A percentile compares a stretch with the other conserved stretches of the same genome.
Conservation (phyloP, 2,329 filamentous ascomycete species). For the Pseudogymnoascus sp. region DNA sequence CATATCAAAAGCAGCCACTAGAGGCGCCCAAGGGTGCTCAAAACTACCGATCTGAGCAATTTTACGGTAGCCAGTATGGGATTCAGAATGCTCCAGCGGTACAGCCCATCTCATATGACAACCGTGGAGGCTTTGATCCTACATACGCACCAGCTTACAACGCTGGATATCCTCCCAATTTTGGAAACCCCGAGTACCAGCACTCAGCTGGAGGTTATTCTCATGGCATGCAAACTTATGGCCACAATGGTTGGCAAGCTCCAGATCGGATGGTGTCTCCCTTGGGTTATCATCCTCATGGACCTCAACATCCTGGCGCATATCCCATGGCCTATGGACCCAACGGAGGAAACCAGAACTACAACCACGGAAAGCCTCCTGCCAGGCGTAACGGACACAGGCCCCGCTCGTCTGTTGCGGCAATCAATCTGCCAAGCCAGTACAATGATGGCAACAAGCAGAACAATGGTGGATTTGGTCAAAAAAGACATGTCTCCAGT, state of each 20-base stretch:
- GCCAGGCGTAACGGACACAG: neutral
- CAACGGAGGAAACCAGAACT: neutral
- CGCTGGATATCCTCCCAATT: neutral
- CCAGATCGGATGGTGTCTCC: neutral
- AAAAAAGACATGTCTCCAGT: neutral
- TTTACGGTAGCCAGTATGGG: neutral
- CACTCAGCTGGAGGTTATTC: neutral
- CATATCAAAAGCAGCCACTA: neutral
- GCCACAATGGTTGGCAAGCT: neutral
- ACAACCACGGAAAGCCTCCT: neutral
- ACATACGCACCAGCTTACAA: neutral
- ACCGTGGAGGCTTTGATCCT: neutral
- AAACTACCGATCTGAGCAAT: neutral
- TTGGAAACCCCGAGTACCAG: neutral
- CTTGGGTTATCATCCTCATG: neutral
- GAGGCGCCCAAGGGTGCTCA: neutral
- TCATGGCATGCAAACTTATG: neutral
- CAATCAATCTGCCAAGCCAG: neutral
- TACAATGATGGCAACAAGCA: neutral
- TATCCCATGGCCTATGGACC: neutral
- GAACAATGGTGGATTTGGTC: neutral
- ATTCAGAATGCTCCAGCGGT: neutral
- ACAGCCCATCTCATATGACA: constrained; percentile 4
- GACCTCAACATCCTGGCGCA: neutral
- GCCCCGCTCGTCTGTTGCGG: neutral